These are phyloP conservation scores for Serendipita vermifera DNA, from an alignment of 768 basidiomycete genomes.

Conservation along the genomic window DNA sequence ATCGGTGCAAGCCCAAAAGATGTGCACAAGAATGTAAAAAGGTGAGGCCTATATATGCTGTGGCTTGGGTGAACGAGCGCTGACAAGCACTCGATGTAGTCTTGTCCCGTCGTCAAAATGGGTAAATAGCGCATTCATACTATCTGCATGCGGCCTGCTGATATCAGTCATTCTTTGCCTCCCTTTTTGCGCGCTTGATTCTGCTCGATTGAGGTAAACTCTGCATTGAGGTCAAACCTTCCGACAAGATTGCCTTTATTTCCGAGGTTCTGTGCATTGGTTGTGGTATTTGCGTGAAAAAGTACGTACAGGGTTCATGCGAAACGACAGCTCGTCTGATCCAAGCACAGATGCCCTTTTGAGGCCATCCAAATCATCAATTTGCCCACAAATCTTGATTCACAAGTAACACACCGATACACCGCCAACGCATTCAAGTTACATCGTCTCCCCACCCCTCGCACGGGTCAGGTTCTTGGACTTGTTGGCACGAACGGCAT, in stretches of 20 bases:
- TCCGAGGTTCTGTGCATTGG: constrained; percentile 98
- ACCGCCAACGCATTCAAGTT: constrained; percentile 98
- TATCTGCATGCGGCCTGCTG: too few relatives aligned
- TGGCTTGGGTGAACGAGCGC: constrained; percentile 7
- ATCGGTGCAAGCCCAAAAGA: constrained; percentile 92
- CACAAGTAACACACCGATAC: constrained; percentile 95
- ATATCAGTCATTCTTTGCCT: background rate
- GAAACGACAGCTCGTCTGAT: background rate
- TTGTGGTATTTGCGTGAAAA: constrained; percentile 99
- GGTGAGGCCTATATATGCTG: constrained; percentile 27
- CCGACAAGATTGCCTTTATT: constrained; percentile 97
- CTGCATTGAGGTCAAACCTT: constrained; percentile 93
- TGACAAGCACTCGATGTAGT: constrained; percentile 27
- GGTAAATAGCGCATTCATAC: constrained; percentile 35
- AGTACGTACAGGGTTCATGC: constrained; percentile 40
- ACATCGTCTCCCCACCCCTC: constrained; percentile 90
- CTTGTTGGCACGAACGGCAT: constrained; percentile 99
- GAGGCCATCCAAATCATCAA: constrained; percentile 99
- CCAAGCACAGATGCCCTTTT: constrained; percentile 71
- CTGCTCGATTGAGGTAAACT: constrained; percentile 54
- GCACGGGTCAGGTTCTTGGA: constrained; percentile 97
- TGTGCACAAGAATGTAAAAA: constrained; percentile 99
- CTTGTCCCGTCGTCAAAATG: constrained; percentile 97
- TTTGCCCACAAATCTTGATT: constrained; percentile 90
- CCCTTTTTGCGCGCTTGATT: background rate